These are phyloP conservation scores for Trypanosoma boissoni DNA, from an alignment of 208 protist species.

Conservation along the genomic window DNA sequence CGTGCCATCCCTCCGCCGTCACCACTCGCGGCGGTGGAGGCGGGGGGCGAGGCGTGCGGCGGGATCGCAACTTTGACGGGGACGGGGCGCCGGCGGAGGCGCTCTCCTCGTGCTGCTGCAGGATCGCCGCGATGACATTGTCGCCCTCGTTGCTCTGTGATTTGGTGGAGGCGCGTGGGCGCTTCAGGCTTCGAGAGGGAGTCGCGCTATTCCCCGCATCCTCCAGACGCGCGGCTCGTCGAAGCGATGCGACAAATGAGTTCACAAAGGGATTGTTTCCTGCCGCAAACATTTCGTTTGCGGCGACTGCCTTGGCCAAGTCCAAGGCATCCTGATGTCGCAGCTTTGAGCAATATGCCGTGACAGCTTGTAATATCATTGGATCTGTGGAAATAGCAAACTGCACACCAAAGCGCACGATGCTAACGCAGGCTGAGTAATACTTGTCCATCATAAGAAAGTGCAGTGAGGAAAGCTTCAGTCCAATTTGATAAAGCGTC, in stretches of 20 bases:
- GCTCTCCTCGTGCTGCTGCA: conserved; percentile 9
- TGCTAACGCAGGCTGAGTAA: conserved; percentile 47
- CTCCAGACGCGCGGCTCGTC: conserved; percentile 70
- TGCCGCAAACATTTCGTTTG: conserved; percentile 44
- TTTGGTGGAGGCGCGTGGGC: conserved; percentile 24
- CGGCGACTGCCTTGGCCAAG: conserved; percentile 34
- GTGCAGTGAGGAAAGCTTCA: conserved; percentile 80
- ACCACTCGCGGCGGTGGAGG: conserved; percentile 40
- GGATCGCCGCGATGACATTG: conserved; percentile 39
- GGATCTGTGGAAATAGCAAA: conserved; percentile 71
- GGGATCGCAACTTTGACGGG: background rate
- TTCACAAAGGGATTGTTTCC: conserved; percentile 49
- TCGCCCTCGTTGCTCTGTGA: conserved; percentile 25
- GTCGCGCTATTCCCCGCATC: conserved; percentile 22
- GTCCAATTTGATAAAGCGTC: conserved; percentile 58
- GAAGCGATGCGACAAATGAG: conserved; percentile 57
- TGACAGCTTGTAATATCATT: conserved; percentile 60
- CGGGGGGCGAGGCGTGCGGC: background rate
- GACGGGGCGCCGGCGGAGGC: background rate
- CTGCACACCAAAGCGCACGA: conserved; percentile 70
- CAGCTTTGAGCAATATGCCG: conserved; percentile 72
- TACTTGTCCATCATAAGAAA: conserved; percentile 72
- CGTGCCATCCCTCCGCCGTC: conserved; percentile 67
- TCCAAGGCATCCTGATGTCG: conserved; percentile 53
- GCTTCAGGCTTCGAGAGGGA: conserved; percentile 22